phyloP scores from a whole-genome alignment of 768 basidiomycete genomes.

The Leucosporidium scottii region DNA sequence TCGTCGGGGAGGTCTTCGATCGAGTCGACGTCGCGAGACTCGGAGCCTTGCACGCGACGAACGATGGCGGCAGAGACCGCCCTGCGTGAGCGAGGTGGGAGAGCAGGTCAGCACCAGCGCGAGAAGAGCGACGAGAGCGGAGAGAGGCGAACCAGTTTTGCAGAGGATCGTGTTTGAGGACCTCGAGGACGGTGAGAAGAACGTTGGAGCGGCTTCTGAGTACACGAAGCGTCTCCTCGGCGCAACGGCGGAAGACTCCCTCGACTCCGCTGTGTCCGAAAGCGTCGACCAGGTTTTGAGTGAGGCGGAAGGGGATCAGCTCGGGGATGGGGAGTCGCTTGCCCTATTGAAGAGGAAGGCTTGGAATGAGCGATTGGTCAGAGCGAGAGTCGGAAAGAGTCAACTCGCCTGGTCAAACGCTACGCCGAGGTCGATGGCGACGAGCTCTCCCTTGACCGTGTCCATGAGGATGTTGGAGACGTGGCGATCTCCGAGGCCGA shows the following conservation, averaged over 20 bases:
- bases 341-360: conserved; percentile 54
- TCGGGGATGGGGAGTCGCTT: conserved; percentile 72
- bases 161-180: conserved; percentile 93
- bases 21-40: background rate
- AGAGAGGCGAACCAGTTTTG: conserved; percentile 78
- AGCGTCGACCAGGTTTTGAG: conserved; percentile 86
- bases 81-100: conserved; percentile 45
- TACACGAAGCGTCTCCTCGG: conserved; percentile 89
- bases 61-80: conserved; percentile 45
- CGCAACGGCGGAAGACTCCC: conserved; percentile 90
- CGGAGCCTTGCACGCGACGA: conserved; percentile 36
- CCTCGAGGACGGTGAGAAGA: conserved; percentile 89
- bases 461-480: conserved; percentile 87
- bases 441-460: conserved; percentile 68
- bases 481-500: conserved; percentile 91
- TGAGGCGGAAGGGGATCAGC: conserved; percentile 88
- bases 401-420: conserved; percentile 66
- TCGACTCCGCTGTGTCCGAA: conserved; percentile 83
- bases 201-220: conserved; percentile 75
- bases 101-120: conserved; percentile 43
- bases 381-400: background rate
- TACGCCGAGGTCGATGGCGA: conserved; percentile 94
- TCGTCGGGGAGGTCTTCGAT: conserved; percentile 67
- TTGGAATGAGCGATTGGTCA: background rate
- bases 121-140: background rate